Evolutionary conservation across 2,329 filamentous ascomycete species (phyloP).

Genomic region (Penicillium sp.): DNA sequence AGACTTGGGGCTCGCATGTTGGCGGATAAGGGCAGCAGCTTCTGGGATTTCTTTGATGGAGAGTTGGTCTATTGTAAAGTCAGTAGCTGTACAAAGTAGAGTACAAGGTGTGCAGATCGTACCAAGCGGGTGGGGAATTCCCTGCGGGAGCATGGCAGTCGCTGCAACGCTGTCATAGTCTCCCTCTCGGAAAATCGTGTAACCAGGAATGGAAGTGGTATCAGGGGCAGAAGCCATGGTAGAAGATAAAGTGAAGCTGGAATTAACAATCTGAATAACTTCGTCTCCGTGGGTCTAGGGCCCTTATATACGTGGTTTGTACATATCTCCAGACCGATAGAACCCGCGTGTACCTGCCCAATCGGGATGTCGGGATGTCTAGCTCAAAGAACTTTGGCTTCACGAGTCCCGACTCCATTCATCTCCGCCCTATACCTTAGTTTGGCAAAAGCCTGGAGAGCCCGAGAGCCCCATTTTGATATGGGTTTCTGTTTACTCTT

Average conservation of each 20-base stretch:
- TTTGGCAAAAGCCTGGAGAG: conserved; percentile 19
- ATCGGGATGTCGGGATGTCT: conserved; percentile 19
- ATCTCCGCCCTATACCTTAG: conserved; percentile 8
- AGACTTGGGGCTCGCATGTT: conserved; percentile 26
- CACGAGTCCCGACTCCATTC: conserved; percentile 12
- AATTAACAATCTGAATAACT: conserved; percentile 3
- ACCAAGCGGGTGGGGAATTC: conserved; percentile 23
- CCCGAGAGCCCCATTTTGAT: not conserved
- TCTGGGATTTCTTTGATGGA: conserved; percentile 28
- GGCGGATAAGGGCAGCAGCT: conserved; percentile 25
- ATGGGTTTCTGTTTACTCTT: not conserved
- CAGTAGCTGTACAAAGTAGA: not conserved
- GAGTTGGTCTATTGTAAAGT: conserved; percentile 23
- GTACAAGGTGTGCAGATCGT: not conserved
- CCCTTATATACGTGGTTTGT: conserved; percentile 16
- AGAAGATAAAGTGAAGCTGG: conserved; percentile 8
- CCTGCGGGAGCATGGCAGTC: conserved; percentile 20
- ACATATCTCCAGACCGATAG: conserved; percentile 12
- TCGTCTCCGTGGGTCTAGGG: not conserved
- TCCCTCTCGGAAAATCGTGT: conserved; percentile 26
- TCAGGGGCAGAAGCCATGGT: conserved; percentile 25
- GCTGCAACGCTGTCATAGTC: conserved; percentile 26
- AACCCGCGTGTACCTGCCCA: conserved; percentile 23
- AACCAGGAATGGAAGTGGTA: conserved; percentile 26
- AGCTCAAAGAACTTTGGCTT: conserved; percentile 3